Conservation (phyloP, 805 yeast genomes). For the Myxozyma mucilagina region DNA sequence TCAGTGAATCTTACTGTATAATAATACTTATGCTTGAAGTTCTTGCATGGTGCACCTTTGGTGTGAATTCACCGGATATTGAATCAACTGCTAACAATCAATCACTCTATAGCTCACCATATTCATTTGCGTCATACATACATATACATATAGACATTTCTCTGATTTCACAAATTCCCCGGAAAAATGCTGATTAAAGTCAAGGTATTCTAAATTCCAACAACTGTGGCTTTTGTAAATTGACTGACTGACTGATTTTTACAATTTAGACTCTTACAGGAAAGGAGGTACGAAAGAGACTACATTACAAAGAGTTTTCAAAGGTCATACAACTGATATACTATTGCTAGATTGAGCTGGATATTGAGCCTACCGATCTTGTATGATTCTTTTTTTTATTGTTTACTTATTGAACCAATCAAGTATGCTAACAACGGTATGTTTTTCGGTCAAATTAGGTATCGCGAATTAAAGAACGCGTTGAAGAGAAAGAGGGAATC, state of each 20-base stretch:
- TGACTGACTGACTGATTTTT: too few species aligned
- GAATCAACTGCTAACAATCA: too few species aligned
- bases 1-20: too few species aligned
- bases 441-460: constrained; percentile 39
- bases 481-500: constrained; percentile 95
- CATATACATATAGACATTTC: background rate
- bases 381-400: constrained; percentile 40
- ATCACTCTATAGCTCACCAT: background rate
- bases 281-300: constrained; percentile 53
- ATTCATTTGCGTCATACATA: background rate
- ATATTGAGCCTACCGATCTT: constrained; percentile 67
- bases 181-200: constrained; percentile 62
- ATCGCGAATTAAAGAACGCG: constrained; percentile 77
- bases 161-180: background rate
- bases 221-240: too few species aligned
- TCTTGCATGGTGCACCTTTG: too few species aligned
- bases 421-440: background rate
- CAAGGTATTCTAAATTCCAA: constrained; percentile 45
- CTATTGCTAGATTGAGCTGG: constrained; percentile 57
- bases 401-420: background rate
- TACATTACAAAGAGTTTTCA: too few species aligned
- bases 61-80: too few species aligned
- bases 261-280: constrained; percentile 67
- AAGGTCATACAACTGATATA: background rate
- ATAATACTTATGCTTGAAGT: too few species aligned